phyloP scores from a whole-genome alignment of 1,139 yeast genomes.

The Debaryomycetaceae sp. region DNA sequence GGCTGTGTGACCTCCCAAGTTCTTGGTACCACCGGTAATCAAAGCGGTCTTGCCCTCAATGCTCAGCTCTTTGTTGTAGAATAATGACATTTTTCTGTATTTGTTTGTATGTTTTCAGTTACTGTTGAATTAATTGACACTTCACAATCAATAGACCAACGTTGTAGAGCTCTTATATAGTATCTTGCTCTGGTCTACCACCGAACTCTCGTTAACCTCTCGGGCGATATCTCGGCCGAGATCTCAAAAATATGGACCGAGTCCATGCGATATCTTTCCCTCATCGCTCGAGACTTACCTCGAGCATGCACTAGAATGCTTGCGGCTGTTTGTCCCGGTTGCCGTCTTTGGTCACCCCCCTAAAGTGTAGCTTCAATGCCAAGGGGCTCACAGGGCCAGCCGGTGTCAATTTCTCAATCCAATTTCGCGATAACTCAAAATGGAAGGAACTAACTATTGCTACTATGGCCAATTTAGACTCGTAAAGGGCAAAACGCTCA shows the following conservation, averaged over 20 bases:
- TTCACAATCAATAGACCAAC: not conserved
- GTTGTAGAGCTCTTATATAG: too few relatives aligned
- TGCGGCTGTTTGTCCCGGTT: too few relatives aligned
- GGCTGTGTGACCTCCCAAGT: conserved; percentile 60
- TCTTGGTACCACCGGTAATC: conserved; percentile 65
- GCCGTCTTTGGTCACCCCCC: too few relatives aligned
- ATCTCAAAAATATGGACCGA: too few relatives aligned
- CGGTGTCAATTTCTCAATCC: conserved; percentile 54
- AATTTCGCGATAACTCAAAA: conserved; percentile 35
- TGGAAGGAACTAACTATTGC: conserved; percentile 33
- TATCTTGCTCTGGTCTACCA: too few relatives aligned
- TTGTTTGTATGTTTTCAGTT: not conserved
- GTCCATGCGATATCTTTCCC: not conserved
- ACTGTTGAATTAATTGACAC: not conserved
- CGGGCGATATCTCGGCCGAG: not conserved
- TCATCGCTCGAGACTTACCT: too few relatives aligned
- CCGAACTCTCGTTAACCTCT: not conserved
- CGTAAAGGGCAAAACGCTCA: conserved; percentile 53
- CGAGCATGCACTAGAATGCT: too few relatives aligned
- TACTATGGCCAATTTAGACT: conserved; percentile 37
- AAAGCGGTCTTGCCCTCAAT: conserved; percentile 51
- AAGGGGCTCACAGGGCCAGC: conserved; percentile 29
- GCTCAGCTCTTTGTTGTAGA: conserved; percentile 5
- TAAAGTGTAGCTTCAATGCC: conserved; percentile 10
- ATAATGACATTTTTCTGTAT: conserved; percentile 5